Base-by-base conservation (phyloP, 192 early-diverging fungal genomes). In the Backusella liffmaniae region DNA sequence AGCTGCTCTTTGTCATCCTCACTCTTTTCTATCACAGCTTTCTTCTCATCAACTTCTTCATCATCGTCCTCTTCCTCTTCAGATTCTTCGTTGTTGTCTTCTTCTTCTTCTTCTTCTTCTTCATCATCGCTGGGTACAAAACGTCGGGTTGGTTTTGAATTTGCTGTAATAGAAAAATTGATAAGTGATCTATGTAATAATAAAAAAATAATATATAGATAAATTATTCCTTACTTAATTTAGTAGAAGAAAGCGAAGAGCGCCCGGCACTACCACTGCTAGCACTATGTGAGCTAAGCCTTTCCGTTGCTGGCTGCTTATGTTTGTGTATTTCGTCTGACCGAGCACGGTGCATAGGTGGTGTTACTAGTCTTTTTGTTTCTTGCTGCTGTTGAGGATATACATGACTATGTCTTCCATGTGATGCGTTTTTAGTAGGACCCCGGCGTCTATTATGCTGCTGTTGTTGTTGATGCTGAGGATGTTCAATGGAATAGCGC, bases 101-200 rank as follows among this genome's bases (percentile, higher is more conserved):
- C 76, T 2, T 79, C 67, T 4, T 62, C 51, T 0, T 62, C 51
- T 0, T 76, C 74, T 62, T 76, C 56, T 2, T 77, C 76, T 51
- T 80, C 80, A 75, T 81, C 80, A 75, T 77, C 76, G 37, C 73
- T 75, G 15, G 80, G 67, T 44, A 72, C 39, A 26, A 66, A 72
- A 32, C 39, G 30, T 44, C 69, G 67, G 39, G 29, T 21, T 26
- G 70, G 72, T 39, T 73, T 73, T 73, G 72, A 62, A 62, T 62
- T 62, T 26, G 56, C 56, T 62, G 23, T 23, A 62, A 29, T 62
- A 1, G 10, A 29, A 62, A 26, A 62, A 62, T 62, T 62, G 26
- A 62, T 29, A 62, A 62, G 26, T 10, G 56, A 62, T 62, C 26
- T 13, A 62, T 62, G 10, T 49, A 62, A 1, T 49, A 62, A 62